Conservation (phyloP, 1,284 basidiomycete genomes). For the Meripilus lineatus region DNA sequence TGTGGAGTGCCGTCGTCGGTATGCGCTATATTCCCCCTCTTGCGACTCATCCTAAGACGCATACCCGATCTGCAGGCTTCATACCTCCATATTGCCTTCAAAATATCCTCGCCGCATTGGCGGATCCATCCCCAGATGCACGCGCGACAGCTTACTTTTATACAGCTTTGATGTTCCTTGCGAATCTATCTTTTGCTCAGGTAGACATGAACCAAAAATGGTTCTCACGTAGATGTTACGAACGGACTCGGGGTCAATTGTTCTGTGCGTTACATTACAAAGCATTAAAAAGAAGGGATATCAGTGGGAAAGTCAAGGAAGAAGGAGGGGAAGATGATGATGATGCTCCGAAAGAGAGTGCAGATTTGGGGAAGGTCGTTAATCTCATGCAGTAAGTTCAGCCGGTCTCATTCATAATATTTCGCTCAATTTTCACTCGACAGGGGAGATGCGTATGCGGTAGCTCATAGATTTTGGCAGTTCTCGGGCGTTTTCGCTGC, state of each 20-base stretch:
- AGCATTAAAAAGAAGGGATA: constrained; percentile 56
- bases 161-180: constrained; percentile 62
- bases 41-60: constrained; percentile 9
- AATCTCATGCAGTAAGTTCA: constrained; percentile 62
- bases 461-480: constrained; percentile 68
- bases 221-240: constrained; percentile 62
- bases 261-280: constrained; percentile 73
- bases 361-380: constrained; percentile 67
- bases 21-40: constrained; percentile 12
- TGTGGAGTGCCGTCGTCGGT: constrained; percentile 62
- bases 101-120: constrained; percentile 47
- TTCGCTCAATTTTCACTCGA: constrained; percentile 1
- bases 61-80: constrained; percentile 33
- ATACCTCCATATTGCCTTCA: constrained; percentile 58
- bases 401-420: background rate
- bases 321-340: constrained; percentile 36
- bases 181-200: constrained; percentile 66
- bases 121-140: constrained; percentile 41
- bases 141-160: constrained; percentile 62
- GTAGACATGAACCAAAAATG: constrained; percentile 61
- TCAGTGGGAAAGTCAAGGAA: constrained; percentile 45
- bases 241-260: constrained; percentile 61
- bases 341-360: constrained; percentile 31
- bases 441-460: constrained; percentile 68
- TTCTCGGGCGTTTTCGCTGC: constrained; percentile 64